A percentile compares a stretch with the other conserved stretches of the same genome.
These are phyloP conservation scores for Rhinocladiella mackenziei DNA, from an alignment of 2,329 filamentous ascomycete species.

Conservation along the genomic window DNA sequence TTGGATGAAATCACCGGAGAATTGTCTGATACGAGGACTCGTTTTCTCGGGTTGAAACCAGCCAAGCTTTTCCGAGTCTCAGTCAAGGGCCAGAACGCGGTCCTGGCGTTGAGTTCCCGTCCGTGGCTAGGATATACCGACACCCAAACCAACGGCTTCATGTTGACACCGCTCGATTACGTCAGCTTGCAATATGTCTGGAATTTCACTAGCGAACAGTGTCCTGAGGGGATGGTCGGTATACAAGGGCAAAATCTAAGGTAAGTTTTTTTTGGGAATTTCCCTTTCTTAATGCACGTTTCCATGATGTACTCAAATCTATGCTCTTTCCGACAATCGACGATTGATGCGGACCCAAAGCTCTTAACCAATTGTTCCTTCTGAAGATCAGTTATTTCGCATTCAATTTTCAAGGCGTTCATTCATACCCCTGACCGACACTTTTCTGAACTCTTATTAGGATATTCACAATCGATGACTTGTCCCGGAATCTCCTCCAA, in stretches of 20 bases:
- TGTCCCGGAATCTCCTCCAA: slow-evolving; percentile 80
- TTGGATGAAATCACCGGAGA: slow-evolving; percentile 95
- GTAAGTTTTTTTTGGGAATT: slow-evolving; percentile 52
- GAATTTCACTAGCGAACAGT: slow-evolving; percentile 95
- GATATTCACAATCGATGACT: slow-evolving; percentile 85
- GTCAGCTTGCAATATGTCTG: slow-evolving; percentile 86
- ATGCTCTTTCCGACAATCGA: slow-evolving; percentile 38
- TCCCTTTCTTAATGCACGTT: slow-evolving; percentile 14
- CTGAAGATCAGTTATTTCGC: slow-evolving; percentile 54
- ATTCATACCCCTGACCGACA: slow-evolving; percentile 7
- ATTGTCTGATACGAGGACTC: slow-evolving; percentile 86
- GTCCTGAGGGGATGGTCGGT: slow-evolving; percentile 87
- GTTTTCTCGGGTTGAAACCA: slow-evolving; percentile 86
- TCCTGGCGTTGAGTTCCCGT: slow-evolving; percentile 84
- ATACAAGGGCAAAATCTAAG: slow-evolving; percentile 83
- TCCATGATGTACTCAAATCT: slow-evolving; percentile 61
- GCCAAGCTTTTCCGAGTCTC: slow-evolving; percentile 89
- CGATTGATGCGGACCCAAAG: slow-evolving; percentile 46
- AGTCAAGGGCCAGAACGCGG: slow-evolving; percentile 76
- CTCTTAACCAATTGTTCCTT: slow-evolving; percentile 89
- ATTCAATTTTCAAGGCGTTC: background rate
- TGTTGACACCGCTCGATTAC: slow-evolving; percentile 88
- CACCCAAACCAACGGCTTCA: slow-evolving; percentile 78
- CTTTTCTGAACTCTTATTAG: slow-evolving; percentile 47
- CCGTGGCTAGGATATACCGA: slow-evolving; percentile 97